Percentiles rank a stretch among this genome's conserved stretches.
Conservation (phyloP, 139 green algal species). For the Pycnococcus provasolii region DNA sequence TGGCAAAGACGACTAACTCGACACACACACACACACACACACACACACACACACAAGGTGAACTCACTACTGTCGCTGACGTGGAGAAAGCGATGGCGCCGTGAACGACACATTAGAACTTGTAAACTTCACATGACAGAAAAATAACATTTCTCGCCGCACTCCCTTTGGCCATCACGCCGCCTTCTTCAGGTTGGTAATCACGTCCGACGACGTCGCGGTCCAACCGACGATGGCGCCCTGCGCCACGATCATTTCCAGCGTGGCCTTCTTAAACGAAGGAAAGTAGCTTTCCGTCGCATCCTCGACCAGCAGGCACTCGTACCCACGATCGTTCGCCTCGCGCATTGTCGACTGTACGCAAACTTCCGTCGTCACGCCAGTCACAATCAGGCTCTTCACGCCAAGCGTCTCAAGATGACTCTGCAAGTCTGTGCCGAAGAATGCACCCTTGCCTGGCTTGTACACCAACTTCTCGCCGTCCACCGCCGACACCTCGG, state of each 20-base stretch:
- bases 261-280: slow-evolving; percentile 38
- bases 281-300: slow-evolving; percentile 51
- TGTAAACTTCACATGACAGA: too few relatives aligned
- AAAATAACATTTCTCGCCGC: too few relatives aligned
- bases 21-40: too few relatives aligned
- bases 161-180: too few relatives aligned
- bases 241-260: slow-evolving; percentile 45
- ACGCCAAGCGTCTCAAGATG: slow-evolving; percentile 35
- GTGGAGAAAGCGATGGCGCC: background rate
- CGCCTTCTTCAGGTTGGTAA: background rate
- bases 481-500: slow-evolving; percentile 36
- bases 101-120: background rate
- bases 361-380: slow-evolving; percentile 52
- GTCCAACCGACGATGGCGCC: slow-evolving; percentile 48
- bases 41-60: background rate
- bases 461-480: slow-evolving; percentile 46
- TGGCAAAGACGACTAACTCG: too few relatives aligned
- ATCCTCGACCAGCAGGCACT: slow-evolving; percentile 52
- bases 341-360: slow-evolving; percentile 55
- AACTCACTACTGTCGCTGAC: background rate
- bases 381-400: slow-evolving; percentile 53
- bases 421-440: slow-evolving; percentile 42
- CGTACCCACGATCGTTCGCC: slow-evolving; percentile 54
- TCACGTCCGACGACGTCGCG: background rate
- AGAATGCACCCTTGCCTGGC: slow-evolving; percentile 61